Evolutionary conservation across 164 flowering plant species (phyloP).

Genomic region (Berberis thunbergii): DNA sequence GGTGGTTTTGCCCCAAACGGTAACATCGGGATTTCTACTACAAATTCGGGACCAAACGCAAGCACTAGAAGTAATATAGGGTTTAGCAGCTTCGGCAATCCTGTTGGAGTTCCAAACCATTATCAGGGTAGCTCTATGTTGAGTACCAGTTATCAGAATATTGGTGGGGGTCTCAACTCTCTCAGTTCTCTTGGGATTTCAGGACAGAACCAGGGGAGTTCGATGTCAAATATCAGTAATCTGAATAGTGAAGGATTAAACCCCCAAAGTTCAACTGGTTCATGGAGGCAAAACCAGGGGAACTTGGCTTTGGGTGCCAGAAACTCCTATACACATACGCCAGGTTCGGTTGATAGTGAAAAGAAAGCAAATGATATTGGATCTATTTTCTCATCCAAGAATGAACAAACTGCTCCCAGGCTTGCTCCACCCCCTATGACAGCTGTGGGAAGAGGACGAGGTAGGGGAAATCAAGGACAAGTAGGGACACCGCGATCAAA

Average conservation of each 20-base stretch:
- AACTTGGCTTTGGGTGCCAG: slow-evolving; percentile 15
- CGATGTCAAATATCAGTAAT: neutral
- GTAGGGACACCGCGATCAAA: slow-evolving; percentile 17
- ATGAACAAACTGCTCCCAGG: slow-evolving; percentile 47
- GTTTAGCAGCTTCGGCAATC: slow-evolving; percentile 14
- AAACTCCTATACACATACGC: slow-evolving; percentile 6
- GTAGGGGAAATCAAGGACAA: slow-evolving; percentile 40
- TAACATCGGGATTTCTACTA: slow-evolving; percentile 11
- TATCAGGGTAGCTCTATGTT: slow-evolving; percentile 23
- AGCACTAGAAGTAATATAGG: slow-evolving; percentile 16
- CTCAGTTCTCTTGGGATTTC: slow-evolving; percentile 24
- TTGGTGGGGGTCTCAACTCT: slow-evolving; percentile 16
- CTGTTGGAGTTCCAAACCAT: slow-evolving; percentile 21
- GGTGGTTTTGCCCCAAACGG: slow-evolving; percentile 28
- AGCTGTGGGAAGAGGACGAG: slow-evolving; percentile 77
- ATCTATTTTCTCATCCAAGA: slow-evolving; percentile 64
- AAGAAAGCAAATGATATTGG: slow-evolving; percentile 46
- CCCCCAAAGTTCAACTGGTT: slow-evolving; percentile 30
- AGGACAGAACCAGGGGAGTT: slow-evolving; percentile 26
- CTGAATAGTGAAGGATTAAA: slow-evolving; percentile 13
- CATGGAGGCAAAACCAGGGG: slow-evolving; percentile 36
- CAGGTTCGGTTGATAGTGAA: neutral
- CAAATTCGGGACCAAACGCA: slow-evolving; percentile 16
- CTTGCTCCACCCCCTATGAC: slow-evolving; percentile 89
- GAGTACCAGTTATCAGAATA: slow-evolving; percentile 16